Evolutionary conservation across 2,329 filamentous ascomycete genomes (phyloP).

Genomic region (Fusarium continuum): DNA sequence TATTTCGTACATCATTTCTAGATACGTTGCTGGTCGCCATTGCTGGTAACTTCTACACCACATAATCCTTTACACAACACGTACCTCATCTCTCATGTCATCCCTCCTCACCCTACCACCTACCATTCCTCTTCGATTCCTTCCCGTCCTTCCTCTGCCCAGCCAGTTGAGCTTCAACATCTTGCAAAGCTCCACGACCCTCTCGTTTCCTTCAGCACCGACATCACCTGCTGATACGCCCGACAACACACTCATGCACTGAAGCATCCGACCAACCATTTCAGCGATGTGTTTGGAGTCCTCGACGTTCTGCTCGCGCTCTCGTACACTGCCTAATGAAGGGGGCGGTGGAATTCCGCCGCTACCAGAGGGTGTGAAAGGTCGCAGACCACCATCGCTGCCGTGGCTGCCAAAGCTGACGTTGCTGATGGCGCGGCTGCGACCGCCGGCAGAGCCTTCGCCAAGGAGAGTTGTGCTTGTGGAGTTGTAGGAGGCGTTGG

Average conservation of each 20-base stretch:
- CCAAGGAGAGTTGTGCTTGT: slow-evolving; percentile 83
- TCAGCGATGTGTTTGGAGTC: slow-evolving; percentile 86
- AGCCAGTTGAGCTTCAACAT: slow-evolving; percentile 98
- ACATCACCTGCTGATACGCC: slow-evolving; percentile 60
- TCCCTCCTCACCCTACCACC: slow-evolving; percentile 68
- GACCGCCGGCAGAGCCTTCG: slow-evolving; percentile 64
- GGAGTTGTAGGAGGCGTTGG: slow-evolving; percentile 80
- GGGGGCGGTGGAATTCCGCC: slow-evolving; percentile 34
- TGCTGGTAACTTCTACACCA: background rate
- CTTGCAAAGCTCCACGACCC: slow-evolving; percentile 84
- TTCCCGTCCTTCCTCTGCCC: slow-evolving; percentile 85
- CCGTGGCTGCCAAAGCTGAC: slow-evolving; percentile 71
- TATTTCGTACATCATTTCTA: background rate
- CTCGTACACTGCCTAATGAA: slow-evolving; percentile 55
- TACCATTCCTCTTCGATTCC: slow-evolving; percentile 90
- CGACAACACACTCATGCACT: slow-evolving; percentile 92
- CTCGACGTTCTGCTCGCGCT: slow-evolving; percentile 70
- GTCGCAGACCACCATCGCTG: slow-evolving; percentile 57
- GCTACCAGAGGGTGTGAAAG: slow-evolving; percentile 58
- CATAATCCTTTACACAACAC: slow-evolving; percentile 45
- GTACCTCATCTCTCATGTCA: slow-evolving; percentile 53
- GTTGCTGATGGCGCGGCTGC: slow-evolving; percentile 86
- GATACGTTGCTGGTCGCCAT: background rate
- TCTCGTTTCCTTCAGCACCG: slow-evolving; percentile 76
- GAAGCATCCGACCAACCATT: slow-evolving; percentile 93